These are phyloP conservation scores for Pichia nakasei DNA, from an alignment of 805 yeast genomes.

Conservation along the genomic window DNA sequence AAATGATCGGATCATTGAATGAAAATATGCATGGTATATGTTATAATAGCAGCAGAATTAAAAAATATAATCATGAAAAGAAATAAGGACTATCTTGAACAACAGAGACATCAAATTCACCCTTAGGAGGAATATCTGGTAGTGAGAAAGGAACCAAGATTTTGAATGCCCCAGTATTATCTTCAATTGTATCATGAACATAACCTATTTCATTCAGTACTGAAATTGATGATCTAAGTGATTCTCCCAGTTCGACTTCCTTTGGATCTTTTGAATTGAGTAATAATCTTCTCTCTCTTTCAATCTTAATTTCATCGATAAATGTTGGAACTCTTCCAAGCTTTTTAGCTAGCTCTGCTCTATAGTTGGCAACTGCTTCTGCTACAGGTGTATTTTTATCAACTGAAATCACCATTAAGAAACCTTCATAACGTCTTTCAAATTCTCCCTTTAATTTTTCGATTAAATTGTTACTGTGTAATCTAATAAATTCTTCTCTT, in stretches of 20 bases:
- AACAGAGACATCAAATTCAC: constrained; percentile 70
- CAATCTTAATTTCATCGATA: constrained; percentile 67
- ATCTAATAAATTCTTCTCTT: constrained; percentile 68
- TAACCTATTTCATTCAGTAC: constrained; percentile 31
- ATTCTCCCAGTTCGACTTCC: constrained; percentile 38
- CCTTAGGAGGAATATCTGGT: constrained; percentile 70
- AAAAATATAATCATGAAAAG: constrained; percentile 33
- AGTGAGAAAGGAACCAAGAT: constrained; percentile 60
- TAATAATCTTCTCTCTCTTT: constrained; percentile 50
- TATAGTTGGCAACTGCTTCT: constrained; percentile 36
- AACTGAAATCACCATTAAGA: constrained; percentile 51
- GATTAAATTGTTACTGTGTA: constrained; percentile 70
- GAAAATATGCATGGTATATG: neutral
- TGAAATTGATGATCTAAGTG: constrained; percentile 64
- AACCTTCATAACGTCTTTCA: constrained; percentile 66
- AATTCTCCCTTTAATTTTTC: constrained; percentile 68
- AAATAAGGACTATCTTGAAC: constrained; percentile 73
- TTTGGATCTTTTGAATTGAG: constrained; percentile 44
- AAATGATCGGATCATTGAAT: neutral
- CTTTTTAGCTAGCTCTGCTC: constrained; percentile 39
- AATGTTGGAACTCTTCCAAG: constrained; percentile 51
- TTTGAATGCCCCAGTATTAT: constrained; percentile 23
- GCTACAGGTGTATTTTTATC: constrained; percentile 46
- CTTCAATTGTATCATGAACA: constrained; percentile 12
- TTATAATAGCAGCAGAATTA: no score